Percentiles rank a stretch among this genome's conserved stretches.
Evolutionary conservation across 257 asterid genomes (phyloP).

Genomic region (Linderniella brevidens): DNA sequence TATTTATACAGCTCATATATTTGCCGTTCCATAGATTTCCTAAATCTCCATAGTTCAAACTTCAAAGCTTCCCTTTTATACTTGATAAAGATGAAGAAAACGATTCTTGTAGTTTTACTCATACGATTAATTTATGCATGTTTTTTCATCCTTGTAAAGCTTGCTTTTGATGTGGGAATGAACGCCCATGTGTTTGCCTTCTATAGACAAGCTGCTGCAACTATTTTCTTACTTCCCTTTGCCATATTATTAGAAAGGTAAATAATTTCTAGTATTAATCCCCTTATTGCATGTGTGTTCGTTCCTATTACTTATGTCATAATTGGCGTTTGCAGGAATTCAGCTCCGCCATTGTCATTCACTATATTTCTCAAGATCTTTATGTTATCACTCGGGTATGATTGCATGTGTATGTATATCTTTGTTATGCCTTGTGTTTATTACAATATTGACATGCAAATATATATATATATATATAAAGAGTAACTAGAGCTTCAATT

Average conservation of each 20-base stretch:
- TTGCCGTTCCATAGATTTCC: too few species aligned
- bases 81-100: too few species aligned
- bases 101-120: slow-evolving; percentile 14
- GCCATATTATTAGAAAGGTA: slow-evolving; percentile 37
- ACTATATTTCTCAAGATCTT: slow-evolving; percentile 30
- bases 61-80: too few species aligned
- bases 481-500: too few species aligned
- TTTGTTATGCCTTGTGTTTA: too few species aligned
- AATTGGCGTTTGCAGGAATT: slow-evolving; percentile 21
- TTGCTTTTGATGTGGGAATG: slow-evolving; percentile 48
- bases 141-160: slow-evolving; percentile 44
- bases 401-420: too few species aligned
- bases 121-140: slow-evolving; percentile 35
- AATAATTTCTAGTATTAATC: background rate
- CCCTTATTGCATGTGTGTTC: background rate
- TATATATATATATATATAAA: too few species aligned
- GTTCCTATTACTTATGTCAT: background rate
- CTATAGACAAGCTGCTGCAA: slow-evolving; percentile 51
- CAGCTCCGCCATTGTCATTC: slow-evolving; percentile 32
- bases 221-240: slow-evolving; percentile 36
- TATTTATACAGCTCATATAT: too few species aligned
- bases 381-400: slow-evolving; percentile 40
- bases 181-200: slow-evolving; percentile 40
- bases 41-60: too few species aligned
- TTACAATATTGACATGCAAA: too few species aligned